Percentiles rank a stretch among this genome's conserved stretches.
phyloP scores from a whole-genome alignment of 2,329 filamentous ascomycete genomes.

The Nothophoma quercina region DNA sequence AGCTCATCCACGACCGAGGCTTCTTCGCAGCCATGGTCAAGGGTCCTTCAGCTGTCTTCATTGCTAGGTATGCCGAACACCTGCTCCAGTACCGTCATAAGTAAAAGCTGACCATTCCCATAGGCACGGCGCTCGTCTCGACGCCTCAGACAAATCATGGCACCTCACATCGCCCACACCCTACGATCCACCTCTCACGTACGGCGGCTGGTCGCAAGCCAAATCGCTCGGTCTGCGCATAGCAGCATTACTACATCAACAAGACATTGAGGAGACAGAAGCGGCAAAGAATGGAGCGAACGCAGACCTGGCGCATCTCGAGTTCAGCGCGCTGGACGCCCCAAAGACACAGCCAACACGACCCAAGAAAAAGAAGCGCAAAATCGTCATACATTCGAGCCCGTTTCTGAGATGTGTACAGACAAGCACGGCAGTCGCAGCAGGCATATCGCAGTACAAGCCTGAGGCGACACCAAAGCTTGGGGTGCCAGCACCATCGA shows the following conservation, averaged over 20 bases:
- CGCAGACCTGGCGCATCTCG: conserved; percentile 30
- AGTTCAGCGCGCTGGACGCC: conserved; percentile 31
- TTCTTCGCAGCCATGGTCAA: conserved; percentile 49
- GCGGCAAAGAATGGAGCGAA: conserved; percentile 26
- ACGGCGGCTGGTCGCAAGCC: conserved; percentile 90
- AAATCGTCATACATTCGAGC: conserved; percentile 89
- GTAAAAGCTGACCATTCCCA: conserved; percentile 21
- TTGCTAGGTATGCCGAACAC: conserved; percentile 53
- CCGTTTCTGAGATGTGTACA: conserved; percentile 93
- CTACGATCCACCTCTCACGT: conserved; percentile 94
- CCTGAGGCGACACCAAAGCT: conserved; percentile 39
- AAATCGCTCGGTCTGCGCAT: conserved; percentile 84
- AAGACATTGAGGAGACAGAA: conserved; percentile 56
- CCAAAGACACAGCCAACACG: conserved; percentile 29
- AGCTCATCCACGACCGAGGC: conserved; percentile 6
- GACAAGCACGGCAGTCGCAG: conserved; percentile 85
- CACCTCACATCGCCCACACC: conserved; percentile 90
- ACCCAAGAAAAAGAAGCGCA: conserved; percentile 70
- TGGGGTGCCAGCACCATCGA: conserved; percentile 30
- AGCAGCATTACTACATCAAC: conserved; percentile 69
- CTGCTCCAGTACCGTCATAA: conserved; percentile 5
- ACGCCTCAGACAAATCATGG: conserved; percentile 95
- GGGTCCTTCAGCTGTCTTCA: conserved; percentile 58
- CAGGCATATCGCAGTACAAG: conserved; percentile 77
- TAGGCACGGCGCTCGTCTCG: conserved; percentile 90